Evolutionary conservation across 345 rosid species (phyloP), one percentile per base, ranked within the genome.

Genomic region (Boechera stricta): DNA sequence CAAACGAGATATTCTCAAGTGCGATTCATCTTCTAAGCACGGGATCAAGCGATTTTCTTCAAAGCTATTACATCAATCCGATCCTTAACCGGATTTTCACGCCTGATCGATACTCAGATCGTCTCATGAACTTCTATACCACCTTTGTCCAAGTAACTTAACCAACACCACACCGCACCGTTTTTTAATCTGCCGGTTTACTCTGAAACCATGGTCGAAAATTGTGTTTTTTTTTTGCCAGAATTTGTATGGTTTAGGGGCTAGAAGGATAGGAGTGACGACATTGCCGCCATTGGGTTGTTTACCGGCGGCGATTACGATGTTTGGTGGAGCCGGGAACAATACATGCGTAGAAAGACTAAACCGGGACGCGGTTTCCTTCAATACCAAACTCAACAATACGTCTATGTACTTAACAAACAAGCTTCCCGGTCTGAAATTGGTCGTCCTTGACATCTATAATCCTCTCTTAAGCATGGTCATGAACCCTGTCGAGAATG

Each of bases 51-150:
- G 98, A 94, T 80, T 94, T 90, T 45, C 63, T 91, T 55, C 98
- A 91, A 75, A 94, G 89, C 75, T 94, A 94, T 56, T 94, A 94
- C 85, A 86, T 94, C 48, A 81, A 91, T 70, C 98, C 97, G 41
- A 85, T 94, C 4, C 86, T 94, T 26, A 86, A 90, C 86, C 76
- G 85, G 77, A 75, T 57, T 75, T 81, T 85, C 67, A 84, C 96
- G 3, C 89, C 92, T 7, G 91, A 85, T 65, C 88, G 81, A 74
- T 94, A 88, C 83, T 88, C 98, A 2, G 86, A 88, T 68, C 81
- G 86, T 54, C 93, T 94, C 82, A 67, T 89, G 31, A 72, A 77
- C 0, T 84, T 84, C 55, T 94, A 84, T 64, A 41, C 87, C 38
- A 79, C 61, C 39, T 90, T 94, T 84, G 73, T 91, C 52, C 80